Percentiles rank a stretch among this genome's conserved stretches.
These are phyloP conservation scores for Syzygium grande DNA, from an alignment of 345 rosid species.

Conservation along the genomic window DNA sequence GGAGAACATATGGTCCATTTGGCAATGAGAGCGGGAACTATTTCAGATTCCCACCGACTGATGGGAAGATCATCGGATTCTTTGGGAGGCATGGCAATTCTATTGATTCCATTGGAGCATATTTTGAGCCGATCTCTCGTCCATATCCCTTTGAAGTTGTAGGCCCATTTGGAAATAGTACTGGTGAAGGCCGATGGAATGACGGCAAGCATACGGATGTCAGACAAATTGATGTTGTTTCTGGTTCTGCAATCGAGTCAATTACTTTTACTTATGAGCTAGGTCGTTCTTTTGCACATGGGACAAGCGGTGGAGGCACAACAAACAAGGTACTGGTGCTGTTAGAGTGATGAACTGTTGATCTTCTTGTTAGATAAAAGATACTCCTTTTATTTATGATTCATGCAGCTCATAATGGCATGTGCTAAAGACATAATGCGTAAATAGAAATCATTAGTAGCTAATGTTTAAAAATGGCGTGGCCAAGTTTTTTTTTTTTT, in stretches of 20 bases:
- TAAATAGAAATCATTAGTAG: background rate
- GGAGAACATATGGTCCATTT: background rate
- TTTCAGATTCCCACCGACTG: background rate
- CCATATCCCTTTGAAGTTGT: background rate
- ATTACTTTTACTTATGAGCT: background rate
- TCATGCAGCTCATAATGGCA: background rate
- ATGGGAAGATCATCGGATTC: background rate
- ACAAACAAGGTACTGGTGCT: no score
- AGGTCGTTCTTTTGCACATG: no score
- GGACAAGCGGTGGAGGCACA: no score
- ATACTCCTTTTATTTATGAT: no score
- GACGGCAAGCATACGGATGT: background rate
- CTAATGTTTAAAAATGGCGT: background rate
- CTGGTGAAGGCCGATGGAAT: background rate
- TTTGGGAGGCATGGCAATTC: background rate
- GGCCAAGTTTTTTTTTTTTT: background rate
- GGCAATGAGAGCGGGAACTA: background rate
- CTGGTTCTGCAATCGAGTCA: background rate
- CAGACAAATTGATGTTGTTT: background rate
- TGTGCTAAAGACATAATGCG: background rate
- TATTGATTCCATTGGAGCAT: background rate
- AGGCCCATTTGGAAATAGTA: conserved; percentile 1
- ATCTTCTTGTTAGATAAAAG: no score
- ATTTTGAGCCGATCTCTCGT: background rate
- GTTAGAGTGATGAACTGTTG: no score